phyloP scores from a whole-genome alignment of 257 asterid genomes.

The Voacanga thouarsii region DNA sequence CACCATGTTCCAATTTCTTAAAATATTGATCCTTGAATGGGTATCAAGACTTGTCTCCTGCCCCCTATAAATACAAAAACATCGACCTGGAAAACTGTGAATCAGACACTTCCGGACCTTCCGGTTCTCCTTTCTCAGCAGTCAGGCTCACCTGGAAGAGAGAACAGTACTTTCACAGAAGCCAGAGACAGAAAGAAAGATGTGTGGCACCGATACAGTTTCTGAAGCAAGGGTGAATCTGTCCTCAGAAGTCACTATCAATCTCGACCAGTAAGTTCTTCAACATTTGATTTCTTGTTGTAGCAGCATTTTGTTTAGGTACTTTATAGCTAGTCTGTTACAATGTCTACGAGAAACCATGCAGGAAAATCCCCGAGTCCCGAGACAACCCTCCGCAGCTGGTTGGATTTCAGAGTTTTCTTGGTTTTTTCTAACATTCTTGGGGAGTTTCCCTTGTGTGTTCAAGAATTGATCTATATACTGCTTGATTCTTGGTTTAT shows the following conservation, averaged over 20 bases:
- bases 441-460: background rate
- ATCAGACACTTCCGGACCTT: background rate
- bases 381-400: too few relatives aligned
- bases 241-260: constrained; percentile 27
- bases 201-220: constrained; percentile 41
- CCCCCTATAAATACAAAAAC: constrained; percentile 9
- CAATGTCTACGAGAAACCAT: background rate
- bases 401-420: too few relatives aligned
- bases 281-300: background rate
- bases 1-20: too few relatives aligned
- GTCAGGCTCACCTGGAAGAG: background rate
- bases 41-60: background rate
- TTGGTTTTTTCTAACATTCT: background rate
- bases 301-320: too few relatives aligned
- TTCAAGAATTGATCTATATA: too few relatives aligned
- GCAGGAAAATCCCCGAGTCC: background rate
- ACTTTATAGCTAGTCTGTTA: too few relatives aligned
- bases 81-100: constrained; percentile 1
- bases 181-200: constrained; percentile 7
- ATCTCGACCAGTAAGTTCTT: constrained; percentile 60
- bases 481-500: too few relatives aligned
- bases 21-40: background rate
- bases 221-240: constrained; percentile 14
- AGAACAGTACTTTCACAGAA: background rate
- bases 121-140: background rate